Evolutionary conservation across 768 basidiomycete species (phyloP).

Genomic region (Tricholoma saponaceum): DNA sequence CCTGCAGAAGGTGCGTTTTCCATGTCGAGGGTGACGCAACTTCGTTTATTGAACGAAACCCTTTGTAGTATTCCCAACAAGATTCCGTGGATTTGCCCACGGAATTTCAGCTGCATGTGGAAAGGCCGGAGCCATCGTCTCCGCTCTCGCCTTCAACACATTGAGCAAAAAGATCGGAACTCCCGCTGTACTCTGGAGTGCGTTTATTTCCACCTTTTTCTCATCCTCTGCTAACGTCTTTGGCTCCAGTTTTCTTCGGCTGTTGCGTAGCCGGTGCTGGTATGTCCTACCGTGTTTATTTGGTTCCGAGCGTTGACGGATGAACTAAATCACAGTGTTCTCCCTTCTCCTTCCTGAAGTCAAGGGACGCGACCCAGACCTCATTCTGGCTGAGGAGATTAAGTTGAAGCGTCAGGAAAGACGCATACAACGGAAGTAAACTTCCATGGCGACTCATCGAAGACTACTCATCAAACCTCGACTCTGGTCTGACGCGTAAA

Average conservation of each 20-base stretch:
- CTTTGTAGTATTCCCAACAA: slow-evolving; percentile 64
- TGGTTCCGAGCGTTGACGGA: not conserved
- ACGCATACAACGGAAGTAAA: not conserved
- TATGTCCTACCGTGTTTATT: slow-evolving; percentile 1
- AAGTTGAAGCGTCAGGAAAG: not conserved
- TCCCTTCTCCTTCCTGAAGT: slow-evolving; percentile 38
- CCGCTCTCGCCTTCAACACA: slow-evolving; percentile 68
- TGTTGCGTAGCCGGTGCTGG: slow-evolving; percentile 56
- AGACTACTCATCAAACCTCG: too few species aligned
- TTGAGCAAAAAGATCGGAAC: slow-evolving; percentile 61
- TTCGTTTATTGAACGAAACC: not conserved
- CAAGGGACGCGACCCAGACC: slow-evolving; percentile 34
- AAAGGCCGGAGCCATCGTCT: slow-evolving; percentile 75
- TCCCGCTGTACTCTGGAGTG: slow-evolving; percentile 67
- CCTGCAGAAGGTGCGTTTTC: slow-evolving; percentile 48
- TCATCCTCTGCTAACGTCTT: not conserved
- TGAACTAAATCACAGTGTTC: slow-evolving; percentile 13
- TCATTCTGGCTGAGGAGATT: slow-evolving; percentile 32
- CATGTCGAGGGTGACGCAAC: not conserved
- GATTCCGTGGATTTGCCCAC: slow-evolving; percentile 69
- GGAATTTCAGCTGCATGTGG: slow-evolving; percentile 72
- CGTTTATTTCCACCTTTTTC: slow-evolving; percentile 17
- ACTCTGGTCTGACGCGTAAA: too few species aligned
- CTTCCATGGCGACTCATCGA: not conserved
- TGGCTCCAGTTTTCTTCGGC: slow-evolving; percentile 55